Base-by-base conservation (phyloP, 257 asterid species). In the Fraxinus cuspidata region DNA sequence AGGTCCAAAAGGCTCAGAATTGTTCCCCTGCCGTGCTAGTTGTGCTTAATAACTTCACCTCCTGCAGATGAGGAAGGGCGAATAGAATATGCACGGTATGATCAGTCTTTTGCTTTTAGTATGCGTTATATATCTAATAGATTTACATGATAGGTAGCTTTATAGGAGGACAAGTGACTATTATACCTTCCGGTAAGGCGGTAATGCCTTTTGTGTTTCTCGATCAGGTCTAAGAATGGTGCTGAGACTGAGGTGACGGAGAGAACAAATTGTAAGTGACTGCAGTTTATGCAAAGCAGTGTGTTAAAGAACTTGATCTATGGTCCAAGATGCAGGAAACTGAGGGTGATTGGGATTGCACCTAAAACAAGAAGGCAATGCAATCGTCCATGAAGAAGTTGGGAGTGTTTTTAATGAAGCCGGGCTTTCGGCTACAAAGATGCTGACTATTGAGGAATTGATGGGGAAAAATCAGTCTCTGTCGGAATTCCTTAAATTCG, bases 281-380 rank as follows among this genome's bases (percentile, higher is more conserved):
- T 2, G 91, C 92, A 78, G 81, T 44, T 56, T 93, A 96, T 76
- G 97, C 97, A 0, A 87, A 85, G 77, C 84, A 86, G 76, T 96
- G 98, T 67, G 84, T 89, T 72, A 67, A 77, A 81, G 97, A 96
- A 75, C 89, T 93, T 21, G 90, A 87, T 80, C 86, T 92, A 44
- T 42, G 98, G 99, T 87, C 97, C 80, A 91, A 89, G 81, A 93
- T 96, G 97, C 97, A 96, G 85, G 91, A 95, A 86, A 85, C 89
- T 7, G 84, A 79, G 15, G 88, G 89, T 65, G 89, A 88, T 69
- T 92, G 99, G 99, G 97, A 35, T 84, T 92, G 82, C 99, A 92
- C 82, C 85, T 93, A 75, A 93, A 97, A 16, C 75, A 86, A 2
- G 95, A 89, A 79, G 97, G 99, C 71, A 96, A 93, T 82, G 88